Base-by-base conservation (phyloP, 495 filamentous ascomycete genomes). In the Hypoxylon cercidicola region DNA sequence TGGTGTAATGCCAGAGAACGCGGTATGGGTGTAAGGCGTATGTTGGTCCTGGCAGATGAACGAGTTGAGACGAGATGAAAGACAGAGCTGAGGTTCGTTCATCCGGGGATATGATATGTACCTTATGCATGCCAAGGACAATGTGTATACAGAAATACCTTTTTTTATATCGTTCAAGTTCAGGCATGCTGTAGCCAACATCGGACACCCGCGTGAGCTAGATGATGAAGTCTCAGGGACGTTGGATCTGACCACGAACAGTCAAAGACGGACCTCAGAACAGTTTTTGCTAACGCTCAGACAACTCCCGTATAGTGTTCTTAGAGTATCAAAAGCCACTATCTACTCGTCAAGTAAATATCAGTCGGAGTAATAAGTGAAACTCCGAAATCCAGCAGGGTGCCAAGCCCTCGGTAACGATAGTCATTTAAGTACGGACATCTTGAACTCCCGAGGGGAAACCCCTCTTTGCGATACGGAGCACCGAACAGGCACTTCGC, bases 101-200 rank as follows among this genome's bases (percentile, higher is more conserved):
- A 39, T 63, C 49, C 49, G 41, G 47, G 40, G 55, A 47, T 55
- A 48, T 62, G 55, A 57, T 60, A 55, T 73, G 68, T 73, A 69
- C 60, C 68, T 64, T 69, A 71, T 56, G 64, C 60, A 56, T 67
- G 52, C 48, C 46, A 48, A 25, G 52, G 45, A 58, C 52, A 60
- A 60, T 62, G 55, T 73, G 71, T 73, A 71, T 69, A 73, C 63
- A 69, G 68, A 64, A 67, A 69, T 60, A 64, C 62, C 47, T 60
- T 60, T 56, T 60, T 58, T 37, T 56, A n/a, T 34, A 43, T 34
- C 19, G 55, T 64, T 64, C 64, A 57, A 43, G 15, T 18, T 52
- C 0, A 41, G n/a, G 34, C 35, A 2, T 9, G 19, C n/a, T 10
- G 13, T 37, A n/a, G 19, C 45, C 18, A 35, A 44, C 18, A 11